phyloP scores from a whole-genome alignment of 179 eudicot genomes.

The Beta corolliflora region DNA sequence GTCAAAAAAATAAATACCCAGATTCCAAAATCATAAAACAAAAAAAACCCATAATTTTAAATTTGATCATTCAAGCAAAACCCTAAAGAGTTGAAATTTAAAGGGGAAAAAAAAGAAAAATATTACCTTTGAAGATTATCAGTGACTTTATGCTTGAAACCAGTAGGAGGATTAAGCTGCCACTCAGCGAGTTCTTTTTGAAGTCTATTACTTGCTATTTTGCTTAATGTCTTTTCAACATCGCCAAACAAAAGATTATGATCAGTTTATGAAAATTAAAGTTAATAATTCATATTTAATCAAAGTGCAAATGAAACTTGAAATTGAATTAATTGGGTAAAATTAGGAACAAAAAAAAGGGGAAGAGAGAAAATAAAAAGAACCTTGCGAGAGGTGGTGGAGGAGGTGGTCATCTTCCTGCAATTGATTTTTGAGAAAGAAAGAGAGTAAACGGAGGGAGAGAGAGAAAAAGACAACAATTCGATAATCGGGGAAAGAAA shows the following conservation, averaged over 20 bases:
- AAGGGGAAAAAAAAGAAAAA: background rate
- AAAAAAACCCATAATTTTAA: constrained; percentile 2
- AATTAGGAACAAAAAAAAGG: background rate
- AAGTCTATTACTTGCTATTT: constrained; percentile 81
- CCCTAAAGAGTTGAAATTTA: constrained; percentile 16
- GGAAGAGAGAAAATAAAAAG: background rate
- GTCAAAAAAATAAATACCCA: background rate
- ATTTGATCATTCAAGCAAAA: constrained; percentile 14
- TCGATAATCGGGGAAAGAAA: background rate
- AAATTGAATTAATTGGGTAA: background rate
- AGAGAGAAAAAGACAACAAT: background rate
- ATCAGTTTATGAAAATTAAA: background rate
- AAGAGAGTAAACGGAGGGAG: background rate
- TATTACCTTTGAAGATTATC: constrained; percentile 90
- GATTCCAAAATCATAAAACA: background rate
- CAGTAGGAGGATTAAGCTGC: constrained; percentile 84
- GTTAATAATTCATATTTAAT: background rate
- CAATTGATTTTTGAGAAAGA: constrained; percentile 9
- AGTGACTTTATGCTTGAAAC: constrained; percentile 78
- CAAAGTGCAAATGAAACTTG: background rate
- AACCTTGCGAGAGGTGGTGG: constrained; percentile 60
- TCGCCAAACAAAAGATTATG: background rate
- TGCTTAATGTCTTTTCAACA: constrained; percentile 58
- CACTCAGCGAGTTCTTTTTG: constrained; percentile 87
- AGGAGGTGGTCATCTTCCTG: constrained; percentile 47